Evolutionary conservation across 441 rosid genomes (phyloP).

Genomic region (Populus tomentosa): DNA sequence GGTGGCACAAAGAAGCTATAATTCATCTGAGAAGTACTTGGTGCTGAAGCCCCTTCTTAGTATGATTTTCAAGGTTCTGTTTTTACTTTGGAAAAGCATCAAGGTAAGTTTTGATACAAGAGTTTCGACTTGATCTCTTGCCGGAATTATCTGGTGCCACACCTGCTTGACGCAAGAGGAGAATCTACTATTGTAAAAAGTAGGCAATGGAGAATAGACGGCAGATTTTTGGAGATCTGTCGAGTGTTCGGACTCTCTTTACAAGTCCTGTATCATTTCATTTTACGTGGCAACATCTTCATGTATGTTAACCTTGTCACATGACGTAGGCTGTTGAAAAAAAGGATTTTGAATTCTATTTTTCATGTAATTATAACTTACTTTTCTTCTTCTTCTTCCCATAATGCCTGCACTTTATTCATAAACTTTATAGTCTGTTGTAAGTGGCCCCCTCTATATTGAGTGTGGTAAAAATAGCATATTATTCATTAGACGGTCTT

Average conservation of each 20-base stretch:
- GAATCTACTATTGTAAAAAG: not conserved
- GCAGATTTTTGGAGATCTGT: not conserved
- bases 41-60: not conserved
- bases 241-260: slow-evolving; percentile 3
- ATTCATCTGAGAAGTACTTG: not conserved
- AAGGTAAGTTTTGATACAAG: not conserved
- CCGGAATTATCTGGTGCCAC: not conserved
- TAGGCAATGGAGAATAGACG: slow-evolving; percentile 7
- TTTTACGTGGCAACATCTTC: slow-evolving; percentile 19
- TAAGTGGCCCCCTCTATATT: not conserved
- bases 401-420: not conserved
- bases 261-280: slow-evolving; percentile 20
- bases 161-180: not conserved
- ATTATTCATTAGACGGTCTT: too few species aligned
- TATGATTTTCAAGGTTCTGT: slow-evolving; percentile 1
- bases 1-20: not conserved
- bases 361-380: slow-evolving; percentile 18
- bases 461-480: not conserved
- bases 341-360: slow-evolving; percentile 15
- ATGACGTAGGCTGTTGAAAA: slow-evolving; percentile 8
- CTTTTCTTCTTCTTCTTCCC: not conserved
- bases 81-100: not conserved
- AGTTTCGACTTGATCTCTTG: not conserved
- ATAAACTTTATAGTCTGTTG: slow-evolving; percentile 4
- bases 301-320: slow-evolving; percentile 4